Conservation (phyloP, 805 yeast genomes). For the Ogataea paradorogensis region DNA sequence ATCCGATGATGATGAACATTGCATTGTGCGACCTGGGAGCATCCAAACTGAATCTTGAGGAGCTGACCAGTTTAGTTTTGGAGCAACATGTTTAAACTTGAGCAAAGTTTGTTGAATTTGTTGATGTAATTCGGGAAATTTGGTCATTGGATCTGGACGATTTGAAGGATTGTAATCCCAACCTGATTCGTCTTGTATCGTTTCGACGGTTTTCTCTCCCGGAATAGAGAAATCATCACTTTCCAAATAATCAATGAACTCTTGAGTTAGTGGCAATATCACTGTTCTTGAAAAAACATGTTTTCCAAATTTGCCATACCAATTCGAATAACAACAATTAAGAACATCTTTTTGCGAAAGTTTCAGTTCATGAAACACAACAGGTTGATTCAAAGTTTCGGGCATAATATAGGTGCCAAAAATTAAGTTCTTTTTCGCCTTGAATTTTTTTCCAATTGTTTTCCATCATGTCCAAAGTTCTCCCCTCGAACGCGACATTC, state of each 20-base stretch:
- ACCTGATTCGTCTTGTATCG: slow-evolving; percentile 66
- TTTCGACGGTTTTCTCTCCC: slow-evolving; percentile 37
- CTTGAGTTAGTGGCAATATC: slow-evolving; percentile 57
- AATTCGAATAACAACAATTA: slow-evolving; percentile 53
- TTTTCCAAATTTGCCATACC: slow-evolving; percentile 54
- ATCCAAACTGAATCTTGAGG: slow-evolving; percentile 97
- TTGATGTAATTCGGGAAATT: slow-evolving; percentile 61
- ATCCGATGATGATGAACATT: slow-evolving; percentile 70
- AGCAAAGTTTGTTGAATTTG: slow-evolving; percentile 44
- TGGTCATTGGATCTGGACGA: slow-evolving; percentile 40
- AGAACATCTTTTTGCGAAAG: slow-evolving; percentile 40
- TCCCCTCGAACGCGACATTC: slow-evolving; percentile 81
- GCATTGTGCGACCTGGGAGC: slow-evolving; percentile 67
- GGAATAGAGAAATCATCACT: slow-evolving; percentile 71
- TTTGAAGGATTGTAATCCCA: slow-evolving; percentile 42
- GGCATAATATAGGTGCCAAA: slow-evolving; percentile 5
- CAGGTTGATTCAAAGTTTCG: slow-evolving; percentile 8
- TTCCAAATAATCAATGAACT: slow-evolving; percentile 56
- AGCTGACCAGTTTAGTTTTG: slow-evolving; percentile 95
- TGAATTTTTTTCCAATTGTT: slow-evolving; percentile 6
- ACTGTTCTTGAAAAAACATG: slow-evolving; percentile 46
- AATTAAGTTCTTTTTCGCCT: slow-evolving; percentile 4
- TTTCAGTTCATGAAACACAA: slow-evolving; percentile 25
- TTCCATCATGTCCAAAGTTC: slow-evolving; percentile 19
- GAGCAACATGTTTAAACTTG: slow-evolving; percentile 63